Base-by-base conservation (phyloP, 73 alveolate genomes). In the Paramecium octaurelia region DNA sequence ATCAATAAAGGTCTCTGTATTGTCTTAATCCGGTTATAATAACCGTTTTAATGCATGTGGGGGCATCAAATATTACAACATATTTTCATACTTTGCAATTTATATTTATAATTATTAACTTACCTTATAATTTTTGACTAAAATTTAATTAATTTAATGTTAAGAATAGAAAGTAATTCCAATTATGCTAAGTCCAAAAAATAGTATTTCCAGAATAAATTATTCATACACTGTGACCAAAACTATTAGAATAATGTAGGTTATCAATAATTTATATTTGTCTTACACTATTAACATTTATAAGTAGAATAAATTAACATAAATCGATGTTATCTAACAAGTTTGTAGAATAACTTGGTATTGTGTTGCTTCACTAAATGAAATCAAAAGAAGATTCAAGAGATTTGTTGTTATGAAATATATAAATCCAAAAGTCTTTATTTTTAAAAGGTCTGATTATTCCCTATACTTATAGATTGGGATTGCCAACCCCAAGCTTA, bases 1-100 rank as follows among this genome's bases (percentile, higher is more conserved):
- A 38, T 87, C 93, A 11, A 73, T 87, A 35, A 73, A 35, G 6
- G 57, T 73, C 3, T 73, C 87, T 12, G 57, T 73, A 8, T 34
- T 73, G n/a, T 73, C 59, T 36, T 6, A 73, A 29, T 73, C 87
- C 2, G 59, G 60, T 12, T 35, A 3, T 14, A 80, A 44, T 4
- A 80, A 43, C 24, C 75, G 23, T 43, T 34, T 24, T 80, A 80
- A 80, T 40, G 57, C 91, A 80, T 80, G 91, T 8, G 91, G 48
- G 6, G 91, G 91, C 57, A 80, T 31, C 6, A 80, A 46, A 80
- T 80, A 48, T 44, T 40, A 44, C n/a, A 80, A 23, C 43, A 80
- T 43, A 20, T 40, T 43, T 24, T 80, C 43, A 31, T 80, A 80
- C 29, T 80, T 44, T 24, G 48, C 75, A 38, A 31, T 43, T 80